Percentiles rank a stretch among this genome's conserved stretches.
Conservation (phyloP, 805 yeast genomes). For the Kodamaea hsintzibuensis region DNA sequence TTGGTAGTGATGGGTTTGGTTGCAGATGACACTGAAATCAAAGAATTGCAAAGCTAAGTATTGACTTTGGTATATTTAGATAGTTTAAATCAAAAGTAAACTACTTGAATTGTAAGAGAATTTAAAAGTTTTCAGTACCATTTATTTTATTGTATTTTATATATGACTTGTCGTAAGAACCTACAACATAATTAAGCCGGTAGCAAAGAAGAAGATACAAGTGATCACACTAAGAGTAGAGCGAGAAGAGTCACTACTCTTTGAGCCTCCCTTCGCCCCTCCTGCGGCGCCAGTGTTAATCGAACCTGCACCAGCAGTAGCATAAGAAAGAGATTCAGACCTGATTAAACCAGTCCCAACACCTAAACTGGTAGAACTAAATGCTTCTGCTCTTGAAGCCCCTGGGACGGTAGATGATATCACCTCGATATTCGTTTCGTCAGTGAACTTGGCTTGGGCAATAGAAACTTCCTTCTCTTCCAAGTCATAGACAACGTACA, state of each 20-base stretch:
- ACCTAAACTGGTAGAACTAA: not conserved
- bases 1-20: constrained; percentile 95
- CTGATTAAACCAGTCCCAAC: not conserved
- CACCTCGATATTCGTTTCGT: too few species aligned
- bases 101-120: not conserved
- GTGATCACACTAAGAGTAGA: too few species aligned
- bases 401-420: too few species aligned
- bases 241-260: too few species aligned
- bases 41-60: constrained; percentile 52
- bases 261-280: not conserved
- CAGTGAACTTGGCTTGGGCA: too few species aligned
- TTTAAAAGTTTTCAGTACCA: too few species aligned
- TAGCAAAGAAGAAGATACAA: too few species aligned
- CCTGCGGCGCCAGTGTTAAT: not conserved
- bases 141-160: too few species aligned
- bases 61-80: constrained; percentile 2
- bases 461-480: not conserved
- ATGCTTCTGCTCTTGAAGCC: too few species aligned
- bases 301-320: not conserved
- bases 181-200: too few species aligned
- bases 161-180: too few species aligned
- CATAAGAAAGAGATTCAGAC: not conserved
- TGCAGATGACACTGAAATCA: constrained; percentile 86
- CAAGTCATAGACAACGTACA: too few species aligned
- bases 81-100: not conserved